Evolutionary conservation across 1,284 basidiomycete species (phyloP), one percentile per base, ranked within the genome.

Genomic region (Boletus smithii): DNA sequence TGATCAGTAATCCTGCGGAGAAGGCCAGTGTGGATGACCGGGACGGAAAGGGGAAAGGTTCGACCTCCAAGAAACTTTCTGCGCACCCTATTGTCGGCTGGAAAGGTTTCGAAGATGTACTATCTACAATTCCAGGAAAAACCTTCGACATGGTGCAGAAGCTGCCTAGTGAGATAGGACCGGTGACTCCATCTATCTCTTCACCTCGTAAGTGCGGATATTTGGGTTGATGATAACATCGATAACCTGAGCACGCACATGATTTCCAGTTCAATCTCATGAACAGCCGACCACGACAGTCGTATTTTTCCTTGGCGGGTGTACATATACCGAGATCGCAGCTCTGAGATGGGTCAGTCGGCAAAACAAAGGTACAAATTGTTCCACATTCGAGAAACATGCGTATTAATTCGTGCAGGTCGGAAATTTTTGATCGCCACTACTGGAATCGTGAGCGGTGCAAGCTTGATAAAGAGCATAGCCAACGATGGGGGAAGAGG

Each of bases 271-370:
- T 51, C 70, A 71, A 48, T 63, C 74, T 17, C 69, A 67, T 48
- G 80, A 80, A 54, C 74, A 73, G 53, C 69, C 79, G 5, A 62
- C 52, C 3, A 97, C 88, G 3, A 97, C 93, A 2, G 80, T 97
- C 18, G 90, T 99, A 9, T 97, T 97, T 71, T 98, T 98, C 80
- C 72, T 99, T n/a, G 97, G 97, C 29, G 97, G 97, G 3, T 95
- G 95, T 65, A 99, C 97, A 6, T 97, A 91, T 61, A 95, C 95
- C 7, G 97, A 99, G 72, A 90, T 99, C 46, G 86, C 95, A 17
- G 95, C 95, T 8, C 67, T 99, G 56, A 76, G 97, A 61, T 97
- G 92, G 87, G 88, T 95, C 66, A 79, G 81, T 50, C 77, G 82
- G 57, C 91, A 93, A 65, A 85, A 85, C 54, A 79, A 79, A 73